phyloP scores from a whole-genome alignment of 805 yeast species.

The Ogataea populi-albae region DNA sequence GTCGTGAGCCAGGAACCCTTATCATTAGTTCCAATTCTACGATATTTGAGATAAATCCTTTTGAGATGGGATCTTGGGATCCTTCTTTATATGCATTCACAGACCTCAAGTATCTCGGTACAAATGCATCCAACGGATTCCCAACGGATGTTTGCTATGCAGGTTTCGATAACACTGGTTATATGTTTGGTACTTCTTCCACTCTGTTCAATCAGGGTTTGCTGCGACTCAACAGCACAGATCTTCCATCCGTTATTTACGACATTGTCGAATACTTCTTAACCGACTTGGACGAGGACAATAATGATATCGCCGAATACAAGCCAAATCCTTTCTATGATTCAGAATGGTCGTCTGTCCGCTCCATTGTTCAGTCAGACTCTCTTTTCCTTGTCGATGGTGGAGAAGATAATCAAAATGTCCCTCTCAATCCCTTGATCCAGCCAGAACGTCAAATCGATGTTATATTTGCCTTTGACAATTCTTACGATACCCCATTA shows the following conservation, averaged over 20 bases:
- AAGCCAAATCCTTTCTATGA: slow-evolving; percentile 68
- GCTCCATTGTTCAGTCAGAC: slow-evolving; percentile 38
- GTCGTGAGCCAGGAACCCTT: slow-evolving; percentile 58
- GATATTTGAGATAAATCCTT: slow-evolving; percentile 60
- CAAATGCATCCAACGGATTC: slow-evolving; percentile 57
- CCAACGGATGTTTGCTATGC: slow-evolving; percentile 53
- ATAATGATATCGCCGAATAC: slow-evolving; percentile 68
- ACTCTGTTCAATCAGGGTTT: slow-evolving; percentile 71
- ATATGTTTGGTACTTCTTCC: slow-evolving; percentile 78
- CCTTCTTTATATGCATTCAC: slow-evolving; percentile 64
- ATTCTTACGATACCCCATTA: slow-evolving; percentile 59
- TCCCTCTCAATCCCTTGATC: slow-evolving; percentile 64
- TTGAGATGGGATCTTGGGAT: slow-evolving; percentile 87
- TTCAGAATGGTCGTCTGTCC: slow-evolving; percentile 36
- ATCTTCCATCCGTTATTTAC: slow-evolving; percentile 44
- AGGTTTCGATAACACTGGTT: slow-evolving; percentile 82
- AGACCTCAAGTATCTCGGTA: slow-evolving; percentile 67
- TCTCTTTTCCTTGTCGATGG: slow-evolving; percentile 68
- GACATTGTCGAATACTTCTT: slow-evolving; percentile 47
- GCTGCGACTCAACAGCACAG: slow-evolving; percentile 53
- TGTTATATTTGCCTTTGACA: slow-evolving; percentile 61
- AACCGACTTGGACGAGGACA: slow-evolving; percentile 38
- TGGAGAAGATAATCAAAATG: slow-evolving; percentile 72
- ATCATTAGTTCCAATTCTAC: slow-evolving; percentile 68
- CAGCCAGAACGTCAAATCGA: slow-evolving; percentile 63